A percentile compares a stretch with the other conserved stretches of the same genome.
Evolutionary conservation across 257 asterid genomes (phyloP).

Genomic region (Paraleonurus japonicus): DNA sequence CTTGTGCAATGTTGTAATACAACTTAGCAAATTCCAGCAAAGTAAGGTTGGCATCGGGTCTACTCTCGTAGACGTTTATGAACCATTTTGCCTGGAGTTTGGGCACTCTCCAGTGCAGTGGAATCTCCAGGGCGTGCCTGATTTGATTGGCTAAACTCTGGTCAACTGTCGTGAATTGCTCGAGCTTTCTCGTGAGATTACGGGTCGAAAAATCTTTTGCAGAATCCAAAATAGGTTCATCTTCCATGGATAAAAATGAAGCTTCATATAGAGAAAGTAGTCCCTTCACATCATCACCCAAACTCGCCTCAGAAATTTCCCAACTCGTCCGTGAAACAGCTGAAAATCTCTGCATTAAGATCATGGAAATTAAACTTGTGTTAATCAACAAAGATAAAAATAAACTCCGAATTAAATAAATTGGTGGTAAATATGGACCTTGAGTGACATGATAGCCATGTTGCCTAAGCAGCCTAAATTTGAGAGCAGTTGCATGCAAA

Average conservation of each 20-base stretch:
- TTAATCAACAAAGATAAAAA: background rate
- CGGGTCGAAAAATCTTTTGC: constrained; percentile 34
- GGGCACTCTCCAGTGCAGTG: constrained; percentile 51
- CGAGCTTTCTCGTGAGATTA: constrained; percentile 24
- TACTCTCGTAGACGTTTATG: constrained; percentile 26
- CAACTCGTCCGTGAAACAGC: constrained; percentile 32
- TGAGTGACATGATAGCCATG: constrained; percentile 30
- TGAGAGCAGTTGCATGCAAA: constrained; percentile 31
- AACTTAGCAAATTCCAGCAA: constrained; percentile 37
- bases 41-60: constrained; percentile 6
- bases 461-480: background rate
- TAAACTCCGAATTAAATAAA: background rate
- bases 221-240: constrained; percentile 40
- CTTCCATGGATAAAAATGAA: constrained; percentile 44
- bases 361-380: background rate
- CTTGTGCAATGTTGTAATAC: constrained; percentile 39
- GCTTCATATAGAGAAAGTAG: constrained; percentile 52
- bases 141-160: constrained; percentile 20
- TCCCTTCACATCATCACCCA: background rate
- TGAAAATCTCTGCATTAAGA: constrained; percentile 39
- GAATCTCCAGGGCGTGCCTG: constrained; percentile 49
- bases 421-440: constrained; percentile 22
- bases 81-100: constrained; percentile 50
- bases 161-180: constrained; percentile 5
- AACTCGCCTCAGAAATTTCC: constrained; percentile 29